These are phyloP conservation scores for Paecilomyces sp. DNA, from an alignment of 2,329 filamentous ascomycete genomes.

Conservation along the genomic window DNA sequence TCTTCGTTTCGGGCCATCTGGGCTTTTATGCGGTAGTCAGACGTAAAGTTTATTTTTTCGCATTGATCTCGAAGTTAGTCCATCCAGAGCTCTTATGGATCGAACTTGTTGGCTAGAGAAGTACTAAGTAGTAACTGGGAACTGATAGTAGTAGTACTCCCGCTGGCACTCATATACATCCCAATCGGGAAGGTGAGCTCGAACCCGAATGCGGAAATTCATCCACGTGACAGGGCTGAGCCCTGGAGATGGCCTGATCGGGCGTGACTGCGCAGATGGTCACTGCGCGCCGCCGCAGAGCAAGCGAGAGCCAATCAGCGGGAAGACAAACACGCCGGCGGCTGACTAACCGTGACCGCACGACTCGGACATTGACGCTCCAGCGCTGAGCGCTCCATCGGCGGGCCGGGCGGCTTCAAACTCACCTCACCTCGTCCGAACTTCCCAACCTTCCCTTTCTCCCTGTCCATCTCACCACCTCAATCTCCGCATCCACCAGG, in stretches of 20 bases:
- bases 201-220: constrained; percentile 16
- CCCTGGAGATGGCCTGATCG: constrained; percentile 10
- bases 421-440: constrained; percentile 16
- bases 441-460: constrained; percentile 24
- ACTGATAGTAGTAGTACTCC: no score
- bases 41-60: neutral
- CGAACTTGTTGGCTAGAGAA: neutral
- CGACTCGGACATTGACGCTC: constrained; percentile 5
- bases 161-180: neutral
- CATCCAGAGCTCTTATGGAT: neutral
- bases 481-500: constrained; percentile 17
- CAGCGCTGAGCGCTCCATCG: constrained; percentile 3
- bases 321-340: neutral
- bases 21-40: neutral
- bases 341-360: constrained; percentile 16
- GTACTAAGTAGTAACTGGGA: no score
- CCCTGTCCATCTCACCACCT: constrained; percentile 16
- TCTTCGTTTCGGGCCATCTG: neutral
- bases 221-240: constrained; percentile 7
- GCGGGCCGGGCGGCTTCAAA: constrained; percentile 34
- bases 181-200: neutral
- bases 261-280: constrained; percentile 11
- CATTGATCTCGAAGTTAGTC: neutral
- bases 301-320: constrained; percentile 16
- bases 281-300: constrained; percentile 7